Evolutionary conservation across 495 filamentous ascomycete species (phyloP), one percentile per base, ranked within the genome.

Genomic region (Penicillium riverlandense): DNA sequence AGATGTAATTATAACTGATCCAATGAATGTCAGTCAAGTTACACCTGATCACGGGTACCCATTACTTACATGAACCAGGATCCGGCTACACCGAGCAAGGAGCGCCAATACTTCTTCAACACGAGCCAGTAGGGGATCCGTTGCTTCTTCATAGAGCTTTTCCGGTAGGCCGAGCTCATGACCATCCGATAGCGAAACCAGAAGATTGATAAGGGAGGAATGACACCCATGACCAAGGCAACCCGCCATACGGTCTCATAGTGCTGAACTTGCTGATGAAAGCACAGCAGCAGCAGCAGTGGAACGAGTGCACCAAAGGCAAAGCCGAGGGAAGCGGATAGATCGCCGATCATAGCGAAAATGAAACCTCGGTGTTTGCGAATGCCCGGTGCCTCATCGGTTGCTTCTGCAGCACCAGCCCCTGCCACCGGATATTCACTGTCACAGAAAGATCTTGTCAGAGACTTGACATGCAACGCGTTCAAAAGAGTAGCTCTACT

Each of bases 81-180:
- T 2, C 53, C 47, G 33, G 53, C 59, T 9, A 53, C 55, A 11
- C 63, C 67, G 0, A 71, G 45, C 44, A 69, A 35, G 2, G 59
- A 55, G 10, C 58, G 44, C 67, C 67, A 67, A 38, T 71, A 71
- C 14, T 61, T 61, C 35, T 57, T 63, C n/a, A 62, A 37, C 0
- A 51, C 60, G 2, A 68, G 47, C 50, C 47, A 50, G 35, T 58
- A 58, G 1, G 63, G 63, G 12, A 65, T 50, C 40, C 37, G 54
- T 43, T 55, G 69, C 38, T 54, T 54, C 47, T 42, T 58, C 57
- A 58, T 79, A 68, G 68, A 82, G 84, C 58, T 86, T 78, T 61
- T 87, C 75, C 9, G 83, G 82, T 62, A 90, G 77, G 47, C 80
- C 61, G 6, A 89, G 69, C 57, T 78, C 78, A 60, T 49, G 2